Percentiles rank a stretch among this genome's conserved stretches.
Conservation (phyloP, 345 rosid species). For the rapeseed (Brassica napus) region DNA sequence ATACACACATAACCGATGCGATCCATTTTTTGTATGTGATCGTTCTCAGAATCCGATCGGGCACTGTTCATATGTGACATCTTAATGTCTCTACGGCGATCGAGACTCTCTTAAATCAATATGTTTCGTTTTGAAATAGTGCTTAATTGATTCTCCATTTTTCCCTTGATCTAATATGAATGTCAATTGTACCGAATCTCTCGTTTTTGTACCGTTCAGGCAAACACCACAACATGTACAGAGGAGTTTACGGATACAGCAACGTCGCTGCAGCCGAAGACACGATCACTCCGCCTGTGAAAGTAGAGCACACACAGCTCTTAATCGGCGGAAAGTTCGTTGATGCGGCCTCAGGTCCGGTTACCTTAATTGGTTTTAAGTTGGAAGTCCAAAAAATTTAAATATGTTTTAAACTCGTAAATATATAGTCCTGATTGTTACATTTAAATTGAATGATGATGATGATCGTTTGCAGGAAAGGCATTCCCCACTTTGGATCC, state of each 20-base stretch:
- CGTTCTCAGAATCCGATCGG: background rate
- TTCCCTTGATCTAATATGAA: background rate
- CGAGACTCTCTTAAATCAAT: background rate
- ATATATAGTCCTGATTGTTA: background rate
- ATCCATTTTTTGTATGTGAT: background rate
- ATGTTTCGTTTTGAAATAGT: background rate
- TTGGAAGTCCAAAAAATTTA: no score
- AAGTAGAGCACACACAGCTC: slow-evolving; percentile 62
- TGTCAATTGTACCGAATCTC: background rate
- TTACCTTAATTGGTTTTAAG: background rate
- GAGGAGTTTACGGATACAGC: slow-evolving; percentile 53
- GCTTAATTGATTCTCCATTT: background rate
- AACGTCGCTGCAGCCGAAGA: slow-evolving; percentile 54
- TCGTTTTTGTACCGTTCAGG: slow-evolving; percentile 44
- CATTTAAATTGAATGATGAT: background rate
- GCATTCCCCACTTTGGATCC: slow-evolving; percentile 44
- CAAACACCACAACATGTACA: slow-evolving; percentile 36
- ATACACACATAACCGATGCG: background rate
- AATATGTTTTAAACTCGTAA: no score
- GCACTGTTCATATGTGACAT: background rate
- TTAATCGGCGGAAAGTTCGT: slow-evolving; percentile 74
- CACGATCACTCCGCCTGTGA: slow-evolving; percentile 61
- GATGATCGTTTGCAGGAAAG: slow-evolving; percentile 37
- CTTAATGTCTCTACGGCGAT: background rate
- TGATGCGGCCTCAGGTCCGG: slow-evolving; percentile 74